Conservation (phyloP, 73 alveolate species). For the Tetrahymena borealis region DNA sequence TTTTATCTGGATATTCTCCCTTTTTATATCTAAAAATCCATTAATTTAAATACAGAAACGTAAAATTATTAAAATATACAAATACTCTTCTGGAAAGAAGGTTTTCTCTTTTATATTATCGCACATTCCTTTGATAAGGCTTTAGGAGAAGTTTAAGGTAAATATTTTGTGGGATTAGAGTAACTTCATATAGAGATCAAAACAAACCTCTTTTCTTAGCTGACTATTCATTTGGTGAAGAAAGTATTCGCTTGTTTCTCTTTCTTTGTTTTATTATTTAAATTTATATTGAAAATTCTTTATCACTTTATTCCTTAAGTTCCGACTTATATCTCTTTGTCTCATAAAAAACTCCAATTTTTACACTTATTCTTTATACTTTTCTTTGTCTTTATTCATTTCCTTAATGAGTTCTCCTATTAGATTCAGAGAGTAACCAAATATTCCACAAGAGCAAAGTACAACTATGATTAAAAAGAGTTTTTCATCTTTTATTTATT, state of each 20-base stretch:
- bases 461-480: neutral
- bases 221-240: neutral
- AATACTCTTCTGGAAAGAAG: neutral
- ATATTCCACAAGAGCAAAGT: neutral
- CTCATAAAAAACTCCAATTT: neutral
- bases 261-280: neutral
- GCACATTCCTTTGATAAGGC: neutral
- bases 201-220: neutral
- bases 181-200: neutral
- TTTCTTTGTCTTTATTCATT: neutral
- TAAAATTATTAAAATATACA: neutral
- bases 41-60: neutral
- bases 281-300: neutral
- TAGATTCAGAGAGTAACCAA: neutral
- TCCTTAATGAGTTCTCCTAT: neutral
- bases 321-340: neutral
- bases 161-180: neutral
- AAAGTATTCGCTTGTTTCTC: neutral
- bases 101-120: neutral
- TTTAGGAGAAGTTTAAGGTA: neutral
- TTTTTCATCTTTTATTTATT: neutral
- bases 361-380: neutral
- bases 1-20: neutral
- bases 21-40: neutral
- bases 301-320: neutral